A percentile compares a stretch with the other conserved stretches of the same genome.
phyloP scores from a whole-genome alignment of 768 basidiomycete genomes.

The Suillus weaverae region DNA sequence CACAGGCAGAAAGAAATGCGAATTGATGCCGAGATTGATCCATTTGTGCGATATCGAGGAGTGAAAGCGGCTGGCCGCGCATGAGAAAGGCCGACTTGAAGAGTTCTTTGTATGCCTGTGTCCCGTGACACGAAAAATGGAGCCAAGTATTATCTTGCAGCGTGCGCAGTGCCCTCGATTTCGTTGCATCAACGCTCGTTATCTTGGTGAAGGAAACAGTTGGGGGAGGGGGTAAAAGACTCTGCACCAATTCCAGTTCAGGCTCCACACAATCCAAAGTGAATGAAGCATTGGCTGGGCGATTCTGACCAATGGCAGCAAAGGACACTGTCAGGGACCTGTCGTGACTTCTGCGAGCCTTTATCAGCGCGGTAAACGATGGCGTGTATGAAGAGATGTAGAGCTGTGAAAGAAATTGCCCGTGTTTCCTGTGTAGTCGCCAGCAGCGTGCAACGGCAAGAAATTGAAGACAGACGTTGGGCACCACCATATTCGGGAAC shows the following conservation, averaged over 20 bases:
- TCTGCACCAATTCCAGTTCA: background rate
- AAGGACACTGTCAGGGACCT: background rate
- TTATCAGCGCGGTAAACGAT: background rate
- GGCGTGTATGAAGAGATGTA: slow-evolving; percentile 2
- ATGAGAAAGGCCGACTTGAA: slow-evolving; percentile 7
- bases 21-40: no score
- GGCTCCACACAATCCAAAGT: background rate
- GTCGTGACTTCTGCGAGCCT: slow-evolving; percentile 3
- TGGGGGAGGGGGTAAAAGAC: background rate
- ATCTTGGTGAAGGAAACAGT: no score
- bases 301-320: slow-evolving; percentile 11
- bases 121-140: slow-evolving; percentile 23
- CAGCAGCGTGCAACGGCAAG: background rate
- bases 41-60: no score
- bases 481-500: background rate
- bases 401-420: background rate
- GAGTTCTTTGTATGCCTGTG: slow-evolving; percentile 7
- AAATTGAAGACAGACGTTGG: background rate
- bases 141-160: slow-evolving; percentile 12
- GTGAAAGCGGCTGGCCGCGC: no score
- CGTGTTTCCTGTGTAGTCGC: background rate
- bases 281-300: background rate
- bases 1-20: background rate
- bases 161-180: background rate
- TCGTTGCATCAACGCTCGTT: no score